Conservation (phyloP, 1,284 basidiomycete genomes). For the Tylopilus orsonianus region DNA sequence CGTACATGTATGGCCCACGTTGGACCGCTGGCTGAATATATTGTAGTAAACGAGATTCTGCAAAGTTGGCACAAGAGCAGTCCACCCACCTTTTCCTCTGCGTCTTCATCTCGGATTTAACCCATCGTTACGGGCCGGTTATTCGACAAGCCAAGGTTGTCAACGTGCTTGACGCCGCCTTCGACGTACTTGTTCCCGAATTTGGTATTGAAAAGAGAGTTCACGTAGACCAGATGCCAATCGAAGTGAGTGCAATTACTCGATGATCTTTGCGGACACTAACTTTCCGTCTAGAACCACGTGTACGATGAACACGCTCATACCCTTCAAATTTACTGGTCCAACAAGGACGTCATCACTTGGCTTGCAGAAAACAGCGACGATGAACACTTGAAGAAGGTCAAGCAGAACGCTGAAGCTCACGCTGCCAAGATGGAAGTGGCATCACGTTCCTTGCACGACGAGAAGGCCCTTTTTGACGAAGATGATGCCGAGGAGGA, state of each 20-base stretch:
- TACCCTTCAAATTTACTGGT: conserved; percentile 91
- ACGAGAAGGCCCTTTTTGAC: conserved; percentile 86
- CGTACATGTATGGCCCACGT: conserved; percentile 24
- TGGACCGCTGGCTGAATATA: conserved; percentile 10
- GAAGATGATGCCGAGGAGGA: conserved; percentile 78
- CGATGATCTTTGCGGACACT: background rate
- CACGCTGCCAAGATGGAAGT: conserved; percentile 87
- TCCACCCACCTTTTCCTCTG: conserved; percentile 95
- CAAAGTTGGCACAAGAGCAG: conserved; percentile 92
- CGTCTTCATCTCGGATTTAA: conserved; percentile 89
- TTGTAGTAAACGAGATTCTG: conserved; percentile 83
- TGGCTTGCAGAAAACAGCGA: conserved; percentile 95
- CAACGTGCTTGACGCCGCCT: conserved; percentile 91
- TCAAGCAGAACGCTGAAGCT: conserved; percentile 85
- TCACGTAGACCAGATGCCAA: conserved; percentile 98
- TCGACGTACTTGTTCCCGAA: conserved; percentile 92
- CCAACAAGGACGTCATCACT: conserved; percentile 84
- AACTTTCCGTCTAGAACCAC: conserved; percentile 61
- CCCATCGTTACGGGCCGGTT: conserved; percentile 92
- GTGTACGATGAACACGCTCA: conserved; percentile 93
- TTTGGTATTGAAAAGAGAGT: conserved; percentile 98
- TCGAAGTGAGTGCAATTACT: conserved; percentile 62
- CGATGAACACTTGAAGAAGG: conserved; percentile 89
- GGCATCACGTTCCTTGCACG: conserved; percentile 73
- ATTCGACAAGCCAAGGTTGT: conserved; percentile 92